A percentile compares a stretch with the other conserved stretches of the same genome.
These are phyloP conservation scores for Geranium brycei DNA, from an alignment of 345 rosid genomes.

Conservation along the genomic window DNA sequence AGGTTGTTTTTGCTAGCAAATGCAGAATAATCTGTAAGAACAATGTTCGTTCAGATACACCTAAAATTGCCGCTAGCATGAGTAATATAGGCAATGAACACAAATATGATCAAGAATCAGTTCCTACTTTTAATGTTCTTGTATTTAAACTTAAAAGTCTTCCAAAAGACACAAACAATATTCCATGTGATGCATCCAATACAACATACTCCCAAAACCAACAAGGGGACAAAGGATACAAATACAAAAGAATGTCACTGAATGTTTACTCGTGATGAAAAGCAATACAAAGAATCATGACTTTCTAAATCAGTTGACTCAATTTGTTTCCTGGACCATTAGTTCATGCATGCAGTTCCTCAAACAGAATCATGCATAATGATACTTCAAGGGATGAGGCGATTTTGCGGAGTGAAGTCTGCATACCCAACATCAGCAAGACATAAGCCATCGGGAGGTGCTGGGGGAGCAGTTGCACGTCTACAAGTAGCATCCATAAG, in stretches of 20 bases:
- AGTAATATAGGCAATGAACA: too few relatives aligned
- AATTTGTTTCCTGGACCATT: neutral
- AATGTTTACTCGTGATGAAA: neutral
- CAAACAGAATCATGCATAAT: too few relatives aligned
- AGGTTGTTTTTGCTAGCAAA: too few relatives aligned
- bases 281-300: neutral
- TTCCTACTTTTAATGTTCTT: too few relatives aligned
- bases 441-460: slow-evolving; percentile 80
- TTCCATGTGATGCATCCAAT: too few relatives aligned
- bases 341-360: too few relatives aligned
- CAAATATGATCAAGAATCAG: neutral
- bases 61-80: too few relatives aligned
- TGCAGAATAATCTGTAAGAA: too few relatives aligned
- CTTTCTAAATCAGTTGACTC: neutral
- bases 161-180: too few relatives aligned
- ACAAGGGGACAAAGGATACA: neutral
- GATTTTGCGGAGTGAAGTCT: slow-evolving; percentile 44
- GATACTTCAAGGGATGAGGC: slow-evolving; percentile 29
- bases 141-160: too few relatives aligned
- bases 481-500: slow-evolving; percentile 74
- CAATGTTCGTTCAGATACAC: too few relatives aligned
- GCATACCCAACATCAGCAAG: slow-evolving; percentile 72
- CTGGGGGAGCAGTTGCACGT: slow-evolving; percentile 93
- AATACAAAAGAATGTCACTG: neutral
- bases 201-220: too few relatives aligned